Percentiles rank a stretch among this genome's conserved stretches.
These are phyloP conservation scores for Lavandula angustifolia DNA, from an alignment of 257 asterid genomes.

Conservation along the genomic window DNA sequence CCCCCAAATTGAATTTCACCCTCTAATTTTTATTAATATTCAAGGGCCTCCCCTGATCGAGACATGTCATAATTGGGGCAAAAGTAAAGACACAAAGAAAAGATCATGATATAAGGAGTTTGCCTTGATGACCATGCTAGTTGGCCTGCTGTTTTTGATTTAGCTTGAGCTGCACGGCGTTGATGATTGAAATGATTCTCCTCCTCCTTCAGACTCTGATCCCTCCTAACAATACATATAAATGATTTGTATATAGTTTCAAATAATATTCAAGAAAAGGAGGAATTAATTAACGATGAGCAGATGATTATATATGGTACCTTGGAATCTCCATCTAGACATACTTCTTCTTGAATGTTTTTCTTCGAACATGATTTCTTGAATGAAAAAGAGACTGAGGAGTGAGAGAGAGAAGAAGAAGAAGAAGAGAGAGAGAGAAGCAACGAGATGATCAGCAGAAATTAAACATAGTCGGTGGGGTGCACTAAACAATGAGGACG, in stretches of 20 bases:
- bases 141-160: slow-evolving; percentile 61
- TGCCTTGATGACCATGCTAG: slow-evolving; percentile 82
- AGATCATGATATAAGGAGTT: not conserved
- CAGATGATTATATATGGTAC: slow-evolving; percentile 27
- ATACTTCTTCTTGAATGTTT: slow-evolving; percentile 39
- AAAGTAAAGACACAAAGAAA: not conserved
- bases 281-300: not conserved
- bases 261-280: not conserved
- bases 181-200: slow-evolving; percentile 38
- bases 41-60: too few species aligned
- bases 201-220: slow-evolving; percentile 37
- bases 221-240: slow-evolving; percentile 25
- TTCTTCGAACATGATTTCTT: slow-evolving; percentile 47
- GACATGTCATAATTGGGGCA: not conserved
- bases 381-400: not conserved
- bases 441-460: slow-evolving; percentile 18
- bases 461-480: slow-evolving; percentile 15
- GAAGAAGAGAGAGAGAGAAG: not conserved
- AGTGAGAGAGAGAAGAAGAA: not conserved
- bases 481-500: slow-evolving; percentile 6
- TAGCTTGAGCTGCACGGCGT: slow-evolving; percentile 42
- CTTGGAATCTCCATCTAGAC: slow-evolving; percentile 40
- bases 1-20: too few species aligned
- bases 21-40: too few species aligned
- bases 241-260: not conserved